Percentiles rank a stretch among this genome's conserved stretches.
Evolutionary conservation across 2,329 filamentous ascomycete genomes (phyloP).

Genomic region (Claviceps pusilla): DNA sequence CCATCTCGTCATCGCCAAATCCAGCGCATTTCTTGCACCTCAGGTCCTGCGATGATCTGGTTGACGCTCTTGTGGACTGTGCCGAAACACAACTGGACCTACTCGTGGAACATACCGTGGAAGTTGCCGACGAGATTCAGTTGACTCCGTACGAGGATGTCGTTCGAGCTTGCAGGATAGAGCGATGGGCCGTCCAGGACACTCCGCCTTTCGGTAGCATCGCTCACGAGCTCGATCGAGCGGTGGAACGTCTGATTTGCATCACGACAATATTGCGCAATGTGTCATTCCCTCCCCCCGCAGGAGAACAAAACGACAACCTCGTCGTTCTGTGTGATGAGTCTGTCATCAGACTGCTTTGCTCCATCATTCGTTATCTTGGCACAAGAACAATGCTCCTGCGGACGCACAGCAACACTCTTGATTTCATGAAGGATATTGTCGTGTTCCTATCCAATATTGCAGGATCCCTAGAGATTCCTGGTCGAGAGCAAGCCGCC

Average conservation of each 20-base stretch:
- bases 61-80: constrained; percentile 79
- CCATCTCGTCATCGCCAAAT: constrained; percentile 46
- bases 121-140: constrained; percentile 75
- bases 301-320: constrained; percentile 47
- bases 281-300: constrained; percentile 51
- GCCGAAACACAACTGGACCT: constrained; percentile 77
- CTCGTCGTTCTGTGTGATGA: constrained; percentile 61
- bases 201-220: constrained; percentile 58
- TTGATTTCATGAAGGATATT: constrained; percentile 96
- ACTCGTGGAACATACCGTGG: constrained; percentile 68
- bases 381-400: constrained; percentile 81
- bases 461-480: constrained; percentile 63
- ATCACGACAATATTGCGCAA: constrained; percentile 89
- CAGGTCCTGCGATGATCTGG: constrained; percentile 67
- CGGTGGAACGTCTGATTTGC: constrained; percentile 75
- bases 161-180: constrained; percentile 58
- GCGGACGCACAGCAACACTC: constrained; percentile 64
- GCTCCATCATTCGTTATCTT: constrained; percentile 68
- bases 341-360: constrained; percentile 67
- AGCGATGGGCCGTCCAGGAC: constrained; percentile 58
- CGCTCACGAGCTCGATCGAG: constrained; percentile 70
- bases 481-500: constrained; percentile 72
- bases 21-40: constrained; percentile 53
- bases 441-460: constrained; percentile 83
- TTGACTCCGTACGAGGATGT: constrained; percentile 80